Percentiles rank a stretch among this genome's conserved stretches.
These are phyloP conservation scores for Filobasidium floriforme DNA, from an alignment of 768 basidiomycete species.

Conservation along the genomic window DNA sequence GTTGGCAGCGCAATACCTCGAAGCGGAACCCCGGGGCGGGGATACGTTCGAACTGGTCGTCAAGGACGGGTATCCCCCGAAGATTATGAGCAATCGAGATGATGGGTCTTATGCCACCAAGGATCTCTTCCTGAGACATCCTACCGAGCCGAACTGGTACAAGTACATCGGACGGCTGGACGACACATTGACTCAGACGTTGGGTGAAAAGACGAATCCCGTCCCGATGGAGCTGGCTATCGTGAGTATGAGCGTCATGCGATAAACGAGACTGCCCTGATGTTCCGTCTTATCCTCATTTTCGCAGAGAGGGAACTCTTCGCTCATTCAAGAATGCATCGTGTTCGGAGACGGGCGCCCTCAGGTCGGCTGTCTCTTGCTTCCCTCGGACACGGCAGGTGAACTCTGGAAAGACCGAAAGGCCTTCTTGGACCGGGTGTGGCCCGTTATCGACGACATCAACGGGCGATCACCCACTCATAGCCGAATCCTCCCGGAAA, in stretches of 20 bases:
- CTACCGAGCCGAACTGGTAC: constrained; percentile 46
- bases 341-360: constrained; percentile 53
- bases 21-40: constrained; percentile 49
- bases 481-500: constrained; percentile 52
- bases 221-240: constrained; percentile 54
- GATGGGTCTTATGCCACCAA: constrained; percentile 56
- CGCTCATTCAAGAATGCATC: constrained; percentile 50
- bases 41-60: constrained; percentile 52
- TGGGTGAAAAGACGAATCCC: constrained; percentile 57
- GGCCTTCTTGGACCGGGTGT: constrained; percentile 47
- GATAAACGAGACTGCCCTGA: neutral
- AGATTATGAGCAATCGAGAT: constrained; percentile 51
- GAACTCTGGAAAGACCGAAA: constrained; percentile 37
- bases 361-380: constrained; percentile 52
- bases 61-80: constrained; percentile 53
- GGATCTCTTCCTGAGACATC: constrained; percentile 54
- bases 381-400: constrained; percentile 49
- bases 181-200: constrained; percentile 50
- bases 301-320: neutral
- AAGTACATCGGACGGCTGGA: constrained; percentile 55
- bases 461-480: constrained; percentile 54
- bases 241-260: constrained; percentile 23
- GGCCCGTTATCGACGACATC: constrained; percentile 52
- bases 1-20: constrained; percentile 44
- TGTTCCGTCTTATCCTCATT: constrained; percentile 1